These are phyloP conservation scores for Monilinia polystroma DNA, from an alignment of 2,329 filamentous ascomycete species.

Conservation along the genomic window DNA sequence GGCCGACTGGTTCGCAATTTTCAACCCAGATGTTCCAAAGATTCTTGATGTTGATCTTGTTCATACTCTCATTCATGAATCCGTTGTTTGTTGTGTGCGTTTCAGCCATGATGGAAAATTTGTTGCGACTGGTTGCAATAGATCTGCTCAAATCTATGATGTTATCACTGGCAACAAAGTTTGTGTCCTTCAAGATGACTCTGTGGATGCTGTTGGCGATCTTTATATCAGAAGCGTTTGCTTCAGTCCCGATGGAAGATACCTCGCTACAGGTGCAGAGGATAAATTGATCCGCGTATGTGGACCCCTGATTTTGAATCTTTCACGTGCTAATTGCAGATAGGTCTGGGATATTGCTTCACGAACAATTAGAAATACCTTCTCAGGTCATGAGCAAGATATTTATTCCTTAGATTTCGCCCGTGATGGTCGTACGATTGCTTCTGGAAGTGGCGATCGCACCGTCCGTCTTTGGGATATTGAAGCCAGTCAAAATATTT, in stretches of 20 bases:
- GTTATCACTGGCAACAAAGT: conserved; percentile 84
- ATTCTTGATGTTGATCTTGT: conserved; percentile 91
- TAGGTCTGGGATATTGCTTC: conserved; percentile 92
- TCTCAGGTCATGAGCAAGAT: conserved; percentile 96
- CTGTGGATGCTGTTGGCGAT: conserved; percentile 82
- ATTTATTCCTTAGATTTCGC: conserved; percentile 97
- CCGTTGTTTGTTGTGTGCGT: conserved; percentile 95
- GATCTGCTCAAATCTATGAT: conserved; percentile 99
- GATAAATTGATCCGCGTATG: conserved; percentile 94
- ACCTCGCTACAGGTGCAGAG: conserved; percentile 91
- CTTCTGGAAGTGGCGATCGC: conserved; percentile 90
- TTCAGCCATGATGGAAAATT: conserved; percentile 96
- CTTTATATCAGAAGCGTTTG: conserved; percentile 97
- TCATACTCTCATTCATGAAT: conserved; percentile 89
- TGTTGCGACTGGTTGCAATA: conserved; percentile 94
- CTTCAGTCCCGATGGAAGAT: conserved; percentile 95
- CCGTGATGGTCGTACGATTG: conserved; percentile 88
- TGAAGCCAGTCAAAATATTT: conserved; percentile 74
- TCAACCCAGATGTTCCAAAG: conserved; percentile 88
- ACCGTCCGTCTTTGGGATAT: conserved; percentile 97
- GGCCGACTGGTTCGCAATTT: conserved; percentile 93
- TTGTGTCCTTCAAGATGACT: conserved; percentile 85
- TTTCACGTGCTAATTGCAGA: conserved; percentile 26
- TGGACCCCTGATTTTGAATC: conserved; percentile 28
- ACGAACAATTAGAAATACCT: conserved; percentile 84